Evolutionary conservation across 1,139 yeast species (phyloP).

Genomic region (Scheffersomyces titani): DNA sequence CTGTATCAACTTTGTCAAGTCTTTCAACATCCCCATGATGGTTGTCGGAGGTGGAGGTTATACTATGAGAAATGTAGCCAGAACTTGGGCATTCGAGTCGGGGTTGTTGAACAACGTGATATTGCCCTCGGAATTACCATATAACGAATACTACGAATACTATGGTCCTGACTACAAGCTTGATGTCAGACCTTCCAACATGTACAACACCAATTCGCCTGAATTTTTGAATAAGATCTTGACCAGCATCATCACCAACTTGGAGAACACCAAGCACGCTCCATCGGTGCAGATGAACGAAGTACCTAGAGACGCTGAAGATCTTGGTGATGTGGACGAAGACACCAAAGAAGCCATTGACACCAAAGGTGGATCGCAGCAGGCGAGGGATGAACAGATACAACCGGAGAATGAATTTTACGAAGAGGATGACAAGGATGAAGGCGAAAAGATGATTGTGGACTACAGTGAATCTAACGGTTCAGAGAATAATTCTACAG

Average conservation of each 20-base stretch:
- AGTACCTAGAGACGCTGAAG: conserved; percentile 86
- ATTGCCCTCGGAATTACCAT: conserved; percentile 83
- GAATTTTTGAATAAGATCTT: conserved; percentile 87
- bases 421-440: conserved; percentile 59
- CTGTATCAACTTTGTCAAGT: conserved; percentile 86
- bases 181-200: conserved; percentile 92
- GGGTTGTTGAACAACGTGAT: conserved; percentile 81
- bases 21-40: conserved; percentile 85
- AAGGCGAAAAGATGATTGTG: conserved; percentile 36
- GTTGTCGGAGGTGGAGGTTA: conserved; percentile 98
- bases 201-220: conserved; percentile 95
- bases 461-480: neutral
- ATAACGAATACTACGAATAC: conserved; percentile 94
- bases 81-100: conserved; percentile 95
- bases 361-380: conserved; percentile 88
- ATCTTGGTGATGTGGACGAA: conserved; percentile 80
- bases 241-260: conserved; percentile 72
- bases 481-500: neutral
- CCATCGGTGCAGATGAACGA: conserved; percentile 94
- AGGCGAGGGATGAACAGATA: conserved; percentile 73
- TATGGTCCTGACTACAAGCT: conserved; percentile 94
- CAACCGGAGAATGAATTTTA: conserved; percentile 70
- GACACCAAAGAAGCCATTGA: conserved; percentile 75
- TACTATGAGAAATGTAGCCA: conserved; percentile 94
- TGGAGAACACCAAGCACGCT: conserved; percentile 88